Evolutionary conservation across 129 eudicot genomes (phyloP).

Genomic region (Helianthus annuus): DNA sequence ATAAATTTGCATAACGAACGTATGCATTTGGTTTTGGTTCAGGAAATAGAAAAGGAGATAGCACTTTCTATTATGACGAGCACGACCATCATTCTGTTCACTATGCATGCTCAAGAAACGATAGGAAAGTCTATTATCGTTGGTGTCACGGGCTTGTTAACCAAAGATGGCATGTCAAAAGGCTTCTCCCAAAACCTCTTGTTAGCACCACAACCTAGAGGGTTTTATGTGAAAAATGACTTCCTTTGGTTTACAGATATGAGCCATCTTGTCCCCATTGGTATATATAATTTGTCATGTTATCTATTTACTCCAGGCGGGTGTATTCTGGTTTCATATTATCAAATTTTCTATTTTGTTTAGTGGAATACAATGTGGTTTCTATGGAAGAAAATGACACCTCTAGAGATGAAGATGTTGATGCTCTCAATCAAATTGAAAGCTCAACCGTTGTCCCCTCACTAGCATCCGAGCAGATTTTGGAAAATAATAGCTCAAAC

Average conservation of each 20-base stretch:
- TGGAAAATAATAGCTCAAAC: background rate
- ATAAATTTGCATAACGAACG: background rate
- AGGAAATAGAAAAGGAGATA: constrained; percentile 27
- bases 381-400: background rate
- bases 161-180: constrained; percentile 12
- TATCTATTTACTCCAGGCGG: background rate
- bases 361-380: background rate
- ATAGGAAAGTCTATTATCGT: constrained; percentile 9
- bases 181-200: constrained; percentile 31
- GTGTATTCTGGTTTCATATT: background rate
- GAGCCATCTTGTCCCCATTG: background rate
- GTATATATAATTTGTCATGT: constrained; percentile 9
- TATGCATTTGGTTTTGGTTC: constrained; percentile 9
- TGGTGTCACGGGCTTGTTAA: constrained; percentile 24
- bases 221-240: constrained; percentile 35
- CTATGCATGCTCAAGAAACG: constrained; percentile 24
- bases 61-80: constrained; percentile 12
- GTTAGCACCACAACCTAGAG: constrained; percentile 32
- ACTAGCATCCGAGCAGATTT: background rate
- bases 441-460: background rate
- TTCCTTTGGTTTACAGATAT: constrained; percentile 1
- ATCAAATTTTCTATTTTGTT: background rate
- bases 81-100: background rate
- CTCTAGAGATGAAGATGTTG: constrained; percentile 6
- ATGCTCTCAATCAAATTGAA: background rate